Conservation (phyloP, 2,329 filamentous ascomycete species). For the Helotiales sp. region DNA sequence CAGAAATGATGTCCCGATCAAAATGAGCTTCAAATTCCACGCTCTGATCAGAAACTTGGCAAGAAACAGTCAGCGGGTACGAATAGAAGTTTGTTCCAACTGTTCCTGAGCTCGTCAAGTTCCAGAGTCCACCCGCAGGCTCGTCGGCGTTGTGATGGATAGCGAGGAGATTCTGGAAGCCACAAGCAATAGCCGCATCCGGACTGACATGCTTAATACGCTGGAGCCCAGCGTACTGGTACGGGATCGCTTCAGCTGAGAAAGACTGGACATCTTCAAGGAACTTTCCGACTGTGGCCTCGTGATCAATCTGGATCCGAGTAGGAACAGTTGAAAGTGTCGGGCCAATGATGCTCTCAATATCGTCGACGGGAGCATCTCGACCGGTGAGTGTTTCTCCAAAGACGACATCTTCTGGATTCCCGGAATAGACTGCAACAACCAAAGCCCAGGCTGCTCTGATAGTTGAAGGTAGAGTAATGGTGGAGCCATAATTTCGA, state of each 20-base stretch:
- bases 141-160: slow-evolving; percentile 23
- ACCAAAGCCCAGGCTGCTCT: slow-evolving; percentile 36
- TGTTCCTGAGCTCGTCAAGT: neutral
- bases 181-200: slow-evolving; percentile 25
- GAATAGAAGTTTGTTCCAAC: neutral
- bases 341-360: slow-evolving; percentile 77
- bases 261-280: slow-evolving; percentile 43
- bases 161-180: slow-evolving; percentile 35
- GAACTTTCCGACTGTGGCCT: slow-evolving; percentile 49
- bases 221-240: slow-evolving; percentile 49
- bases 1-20: neutral
- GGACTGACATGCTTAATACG: slow-evolving; percentile 28
- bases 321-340: slow-evolving; percentile 77
- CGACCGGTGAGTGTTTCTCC: slow-evolving; percentile 51
- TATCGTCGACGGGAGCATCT: slow-evolving; percentile 55
- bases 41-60: neutral
- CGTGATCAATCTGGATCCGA: slow-evolving; percentile 44
- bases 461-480: neutral
- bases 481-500: neutral
- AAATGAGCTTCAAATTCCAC: neutral
- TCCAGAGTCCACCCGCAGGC: slow-evolving; percentile 43
- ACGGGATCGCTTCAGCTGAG: slow-evolving; percentile 1
- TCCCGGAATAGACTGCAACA: slow-evolving; percentile 45
- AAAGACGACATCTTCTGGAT: slow-evolving; percentile 48
- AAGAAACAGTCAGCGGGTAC: neutral